Evolutionary conservation across 129 eudicot genomes (phyloP).

Genomic region (Dittrichia graveolens): DNA sequence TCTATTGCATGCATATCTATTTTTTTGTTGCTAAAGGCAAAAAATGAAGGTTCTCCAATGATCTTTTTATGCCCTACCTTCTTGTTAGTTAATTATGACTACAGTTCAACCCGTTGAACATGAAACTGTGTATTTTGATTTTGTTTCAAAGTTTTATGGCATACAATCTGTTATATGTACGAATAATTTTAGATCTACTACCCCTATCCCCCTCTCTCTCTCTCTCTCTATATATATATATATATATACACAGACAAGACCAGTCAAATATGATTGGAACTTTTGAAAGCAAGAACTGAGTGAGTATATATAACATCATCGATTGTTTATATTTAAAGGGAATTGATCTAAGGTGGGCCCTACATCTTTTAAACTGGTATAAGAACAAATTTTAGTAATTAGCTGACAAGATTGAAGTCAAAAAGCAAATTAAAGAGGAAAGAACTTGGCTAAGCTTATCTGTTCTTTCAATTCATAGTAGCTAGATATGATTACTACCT

Average conservation of each 20-base stretch:
- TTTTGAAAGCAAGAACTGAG: constrained; percentile 17
- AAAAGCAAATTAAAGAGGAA: constrained; percentile 47
- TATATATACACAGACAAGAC: constrained; percentile 24
- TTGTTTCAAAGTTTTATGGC: constrained; percentile 9
- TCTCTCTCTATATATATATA: not conserved
- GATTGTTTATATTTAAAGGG: constrained; percentile 28
- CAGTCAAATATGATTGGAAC: constrained; percentile 46
- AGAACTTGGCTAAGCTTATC: constrained; percentile 38
- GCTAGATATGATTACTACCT: constrained; percentile 40
- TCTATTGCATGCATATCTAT: constrained; percentile 24
- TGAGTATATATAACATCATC: constrained; percentile 24
- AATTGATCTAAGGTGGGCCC: constrained; percentile 47
- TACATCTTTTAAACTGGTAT: constrained; percentile 58
- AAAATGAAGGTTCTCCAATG: constrained; percentile 36
- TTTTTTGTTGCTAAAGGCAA: constrained; percentile 38
- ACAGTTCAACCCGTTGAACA: not conserved
- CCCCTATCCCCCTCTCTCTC: too few species aligned
- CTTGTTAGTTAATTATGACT: constrained; percentile 28
- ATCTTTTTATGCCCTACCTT: constrained; percentile 45
- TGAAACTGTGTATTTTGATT: not conserved
- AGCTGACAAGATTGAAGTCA: constrained; percentile 47
- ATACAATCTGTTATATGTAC: not conserved
- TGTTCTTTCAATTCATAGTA: constrained; percentile 23
- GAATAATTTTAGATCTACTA: not conserved
- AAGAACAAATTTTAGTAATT: constrained; percentile 44